Evolutionary conservation across 148 eudicot genomes (phyloP).

Genomic region (Hydrangea macrophylla): DNA sequence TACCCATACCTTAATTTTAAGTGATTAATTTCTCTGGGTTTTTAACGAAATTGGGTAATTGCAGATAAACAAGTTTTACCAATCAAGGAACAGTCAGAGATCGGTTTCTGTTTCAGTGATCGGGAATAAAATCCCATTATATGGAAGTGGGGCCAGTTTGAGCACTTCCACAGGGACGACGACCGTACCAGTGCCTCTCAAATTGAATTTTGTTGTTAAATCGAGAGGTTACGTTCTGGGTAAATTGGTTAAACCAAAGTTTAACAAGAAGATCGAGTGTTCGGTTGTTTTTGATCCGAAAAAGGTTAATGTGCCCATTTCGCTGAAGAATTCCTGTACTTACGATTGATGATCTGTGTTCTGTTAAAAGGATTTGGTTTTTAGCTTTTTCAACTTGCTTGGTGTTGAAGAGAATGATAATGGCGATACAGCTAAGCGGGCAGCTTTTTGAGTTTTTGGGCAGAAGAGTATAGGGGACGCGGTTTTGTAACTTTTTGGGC

Average conservation of each 20-base stretch:
- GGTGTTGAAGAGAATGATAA: background rate
- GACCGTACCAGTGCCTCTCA: conserved; percentile 55
- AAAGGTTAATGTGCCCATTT: conserved; percentile 42
- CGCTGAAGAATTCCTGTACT: conserved; percentile 59
- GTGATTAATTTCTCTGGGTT: background rate
- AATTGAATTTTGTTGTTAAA: conserved; percentile 46
- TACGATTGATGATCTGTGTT: conserved; percentile 28
- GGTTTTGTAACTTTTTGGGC: background rate
- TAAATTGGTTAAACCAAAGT: conserved; percentile 71
- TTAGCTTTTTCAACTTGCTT: background rate
- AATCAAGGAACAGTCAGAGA: conserved; percentile 54
- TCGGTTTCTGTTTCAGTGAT: conserved; percentile 35
- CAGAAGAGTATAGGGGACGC: background rate
- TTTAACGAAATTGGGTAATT: background rate
- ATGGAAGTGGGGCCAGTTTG: conserved; percentile 75
- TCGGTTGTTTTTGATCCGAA: conserved; percentile 40
- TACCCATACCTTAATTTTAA: background rate
- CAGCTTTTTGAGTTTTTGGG: background rate
- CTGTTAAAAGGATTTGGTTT: too few relatives aligned
- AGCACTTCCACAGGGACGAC: conserved; percentile 56
- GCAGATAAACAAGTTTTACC: conserved; percentile 76
- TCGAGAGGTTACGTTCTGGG: conserved; percentile 83
- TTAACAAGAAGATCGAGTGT: conserved; percentile 50
- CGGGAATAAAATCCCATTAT: conserved; percentile 61
- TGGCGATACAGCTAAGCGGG: background rate